Evolutionary conservation across 2,329 filamentous ascomycete species (phyloP).

Genomic region (Alternaria panax): DNA sequence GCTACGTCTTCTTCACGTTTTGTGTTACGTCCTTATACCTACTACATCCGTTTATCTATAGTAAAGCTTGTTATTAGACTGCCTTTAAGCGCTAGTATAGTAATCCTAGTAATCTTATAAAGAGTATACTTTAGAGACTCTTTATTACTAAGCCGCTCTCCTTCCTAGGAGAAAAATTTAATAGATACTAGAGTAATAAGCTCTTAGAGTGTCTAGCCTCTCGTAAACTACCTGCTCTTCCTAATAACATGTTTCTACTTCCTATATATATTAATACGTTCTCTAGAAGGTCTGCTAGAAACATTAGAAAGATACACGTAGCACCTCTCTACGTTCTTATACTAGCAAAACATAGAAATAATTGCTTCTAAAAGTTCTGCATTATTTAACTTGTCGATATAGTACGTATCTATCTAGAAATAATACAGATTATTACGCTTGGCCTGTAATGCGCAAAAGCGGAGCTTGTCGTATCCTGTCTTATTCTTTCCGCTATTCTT

Average conservation of each 20-base stretch:
- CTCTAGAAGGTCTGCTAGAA: neutral
- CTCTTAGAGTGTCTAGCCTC: no score
- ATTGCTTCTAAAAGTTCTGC: neutral
- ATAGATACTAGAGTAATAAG: neutral
- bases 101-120: neutral
- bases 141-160: neutral
- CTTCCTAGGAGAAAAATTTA: neutral
- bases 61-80: neutral
- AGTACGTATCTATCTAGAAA: neutral
- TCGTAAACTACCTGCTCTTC: neutral
- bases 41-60: neutral
- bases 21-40: neutral
- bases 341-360: neutral
- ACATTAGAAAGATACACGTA: neutral
- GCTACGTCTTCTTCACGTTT: conserved; percentile 6
- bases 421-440: neutral
- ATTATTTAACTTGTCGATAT: neutral
- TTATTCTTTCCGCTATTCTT: neutral
- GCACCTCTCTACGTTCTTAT: neutral
- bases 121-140: neutral
- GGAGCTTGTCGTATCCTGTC: neutral
- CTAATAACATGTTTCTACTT: neutral
- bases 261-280: neutral
- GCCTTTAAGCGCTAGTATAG: neutral
- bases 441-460: neutral